These are phyloP conservation scores for Schwanniomyces sp. DNA, from an alignment of 805 yeast species.

Conservation along the genomic window DNA sequence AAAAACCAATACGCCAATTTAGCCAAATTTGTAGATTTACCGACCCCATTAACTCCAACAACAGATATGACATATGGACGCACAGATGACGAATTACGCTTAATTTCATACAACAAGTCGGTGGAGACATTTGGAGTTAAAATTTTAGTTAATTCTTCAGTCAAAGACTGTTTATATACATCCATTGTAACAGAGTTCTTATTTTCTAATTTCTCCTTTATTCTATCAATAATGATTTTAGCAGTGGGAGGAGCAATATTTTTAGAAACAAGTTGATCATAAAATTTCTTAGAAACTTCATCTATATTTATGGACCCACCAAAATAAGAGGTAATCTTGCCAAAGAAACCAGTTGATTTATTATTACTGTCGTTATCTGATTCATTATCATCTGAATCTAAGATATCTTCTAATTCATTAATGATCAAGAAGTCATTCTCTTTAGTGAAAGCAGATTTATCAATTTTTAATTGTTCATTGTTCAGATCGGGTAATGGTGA, in stretches of 20 bases:
- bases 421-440: constrained; percentile 41
- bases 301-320: constrained; percentile 49
- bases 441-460: constrained; percentile 33
- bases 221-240: constrained; percentile 63
- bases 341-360: constrained; percentile 24
- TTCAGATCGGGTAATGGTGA: not conserved
- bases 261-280: constrained; percentile 76
- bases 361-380: constrained; percentile 11
- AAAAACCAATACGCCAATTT: constrained; percentile 93
- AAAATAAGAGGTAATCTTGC: constrained; percentile 36
- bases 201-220: constrained; percentile 71
- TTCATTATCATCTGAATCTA: constrained; percentile 31
- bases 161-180: constrained; percentile 59
- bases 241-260: constrained; percentile 94
- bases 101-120: constrained; percentile 81
- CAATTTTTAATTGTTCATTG: constrained; percentile 15
- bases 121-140: constrained; percentile 91
- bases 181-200: constrained; percentile 73
- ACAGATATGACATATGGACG: constrained; percentile 93
- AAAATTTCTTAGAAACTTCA: constrained; percentile 62
- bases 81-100: constrained; percentile 29
- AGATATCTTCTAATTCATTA: constrained; percentile 39
- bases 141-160: constrained; percentile 71
- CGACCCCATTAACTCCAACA: constrained; percentile 98
- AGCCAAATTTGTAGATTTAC: constrained; percentile 93